Evolutionary conservation across 345 rosid species (phyloP).

Genomic region (Mercurialis annua): DNA sequence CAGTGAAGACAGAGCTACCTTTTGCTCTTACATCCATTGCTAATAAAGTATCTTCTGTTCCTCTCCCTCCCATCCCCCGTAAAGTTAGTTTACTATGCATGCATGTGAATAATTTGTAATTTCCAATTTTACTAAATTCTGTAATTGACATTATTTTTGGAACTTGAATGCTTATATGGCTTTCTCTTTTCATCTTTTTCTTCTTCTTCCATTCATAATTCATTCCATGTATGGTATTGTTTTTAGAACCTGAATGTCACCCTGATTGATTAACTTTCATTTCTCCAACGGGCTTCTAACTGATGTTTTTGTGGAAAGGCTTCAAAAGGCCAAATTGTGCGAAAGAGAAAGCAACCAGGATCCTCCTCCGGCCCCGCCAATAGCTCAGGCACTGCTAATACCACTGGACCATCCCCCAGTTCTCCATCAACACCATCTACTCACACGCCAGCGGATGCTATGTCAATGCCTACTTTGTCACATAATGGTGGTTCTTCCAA

Average conservation of each 20-base stretch:
- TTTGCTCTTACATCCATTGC: background rate
- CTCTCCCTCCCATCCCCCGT: background rate
- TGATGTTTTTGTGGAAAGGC: conserved; percentile 30
- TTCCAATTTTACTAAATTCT: background rate
- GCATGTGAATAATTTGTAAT: background rate
- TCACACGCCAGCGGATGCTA: conserved; percentile 49
- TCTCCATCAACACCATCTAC: conserved; percentile 57
- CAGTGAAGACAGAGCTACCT: background rate
- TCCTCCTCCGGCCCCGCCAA: conserved; percentile 56
- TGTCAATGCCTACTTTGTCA: conserved; percentile 42
- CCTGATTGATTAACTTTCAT: background rate
- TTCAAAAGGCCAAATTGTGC: conserved; percentile 43
- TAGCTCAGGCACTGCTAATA: conserved; percentile 53
- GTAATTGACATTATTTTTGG: background rate
- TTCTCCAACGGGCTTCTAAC: conserved; percentile 8
- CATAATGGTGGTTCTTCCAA: conserved; percentile 49
- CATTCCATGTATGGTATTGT: background rate
- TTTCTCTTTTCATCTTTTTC: too few relatives aligned
- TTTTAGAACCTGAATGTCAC: conserved; percentile 2
- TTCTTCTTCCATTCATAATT: background rate
- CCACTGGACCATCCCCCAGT: conserved; percentile 51
- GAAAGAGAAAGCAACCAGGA: conserved; percentile 50
- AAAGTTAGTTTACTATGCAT: background rate
- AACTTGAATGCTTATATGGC: background rate
- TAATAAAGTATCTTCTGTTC: too few relatives aligned